Percentiles rank a stretch among this genome's conserved stretches.
These are phyloP conservation scores for Chamaecyparis obtusa DNA, from an alignment of 75 land plant genomes.

Conservation along the genomic window DNA sequence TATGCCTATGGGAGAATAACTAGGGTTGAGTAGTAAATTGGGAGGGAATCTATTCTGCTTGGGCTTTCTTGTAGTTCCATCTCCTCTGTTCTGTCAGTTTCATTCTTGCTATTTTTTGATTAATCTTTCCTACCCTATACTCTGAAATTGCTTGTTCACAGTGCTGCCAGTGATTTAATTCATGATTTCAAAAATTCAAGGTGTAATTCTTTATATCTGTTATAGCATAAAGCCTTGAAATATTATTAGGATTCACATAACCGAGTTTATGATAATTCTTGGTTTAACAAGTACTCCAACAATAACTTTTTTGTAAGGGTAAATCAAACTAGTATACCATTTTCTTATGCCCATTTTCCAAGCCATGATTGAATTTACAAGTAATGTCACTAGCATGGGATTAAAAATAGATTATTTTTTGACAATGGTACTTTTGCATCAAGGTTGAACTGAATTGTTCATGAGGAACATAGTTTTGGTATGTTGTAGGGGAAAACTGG, in stretches of 20 bases:
- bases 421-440: not conserved
- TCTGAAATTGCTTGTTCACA: not conserved
- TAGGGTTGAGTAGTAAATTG: not conserved
- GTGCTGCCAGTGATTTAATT: not conserved
- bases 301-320: not conserved
- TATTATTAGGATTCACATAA: not conserved
- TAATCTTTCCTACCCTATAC: not conserved
- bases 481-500: not conserved
- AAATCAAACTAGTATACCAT: not conserved
- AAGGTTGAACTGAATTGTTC: not conserved
- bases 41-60: not conserved
- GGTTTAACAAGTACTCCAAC: not conserved
- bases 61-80: not conserved
- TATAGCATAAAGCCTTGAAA: not conserved
- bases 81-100: not conserved
- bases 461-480: not conserved
- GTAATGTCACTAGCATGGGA: not conserved
- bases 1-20: too few species aligned
- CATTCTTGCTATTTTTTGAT: not conserved
- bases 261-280: not conserved
- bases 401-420: not conserved
- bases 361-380: not conserved
- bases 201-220: not conserved
- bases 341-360: not conserved
- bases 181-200: not conserved